Conservation (phyloP, 371 early-diverging fungal genomes). For the Amoeboaphelidium protococcarum region DNA sequence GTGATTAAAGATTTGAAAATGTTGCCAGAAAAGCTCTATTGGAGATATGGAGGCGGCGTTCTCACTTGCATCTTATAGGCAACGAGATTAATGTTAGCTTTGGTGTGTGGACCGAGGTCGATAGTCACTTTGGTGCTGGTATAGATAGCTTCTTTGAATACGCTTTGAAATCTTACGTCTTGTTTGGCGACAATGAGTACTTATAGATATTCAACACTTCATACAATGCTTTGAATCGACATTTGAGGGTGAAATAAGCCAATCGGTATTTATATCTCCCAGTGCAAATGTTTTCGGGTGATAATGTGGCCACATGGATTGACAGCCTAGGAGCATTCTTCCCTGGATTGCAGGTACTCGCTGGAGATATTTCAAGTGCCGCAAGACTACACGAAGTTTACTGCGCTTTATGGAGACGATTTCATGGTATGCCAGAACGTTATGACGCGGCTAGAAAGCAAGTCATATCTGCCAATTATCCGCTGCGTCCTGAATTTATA, state of each 20-base stretch:
- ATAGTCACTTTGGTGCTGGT: constrained; percentile 49
- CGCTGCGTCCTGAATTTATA: constrained; percentile 71
- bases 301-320: constrained; percentile 42
- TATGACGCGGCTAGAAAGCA: constrained; percentile 35
- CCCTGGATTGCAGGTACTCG: constrained; percentile 60
- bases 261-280: constrained; percentile 55
- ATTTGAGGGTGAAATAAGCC: constrained; percentile 23
- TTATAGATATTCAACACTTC: constrained; percentile 48
- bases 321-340: constrained; percentile 76
- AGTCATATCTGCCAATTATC: constrained; percentile 40
- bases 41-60: constrained; percentile 46
- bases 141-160: constrained; percentile 79
- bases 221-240: constrained; percentile 32
- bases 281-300: constrained; percentile 45
- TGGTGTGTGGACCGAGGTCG: constrained; percentile 19
- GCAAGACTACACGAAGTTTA: constrained; percentile 49
- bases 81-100: constrained; percentile 45
- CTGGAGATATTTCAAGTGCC: constrained; percentile 58
- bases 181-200: constrained; percentile 55
- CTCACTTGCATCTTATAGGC: constrained; percentile 45
- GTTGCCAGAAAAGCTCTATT: constrained; percentile 17
- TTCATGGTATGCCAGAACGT: constrained; percentile 57
- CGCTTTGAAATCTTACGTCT: constrained; percentile 52
- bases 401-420: constrained; percentile 58
- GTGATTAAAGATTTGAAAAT: constrained; percentile 39